Evolutionary conservation across 805 yeast genomes (phyloP).

Genomic region (Citeromyces nyonsensis): DNA sequence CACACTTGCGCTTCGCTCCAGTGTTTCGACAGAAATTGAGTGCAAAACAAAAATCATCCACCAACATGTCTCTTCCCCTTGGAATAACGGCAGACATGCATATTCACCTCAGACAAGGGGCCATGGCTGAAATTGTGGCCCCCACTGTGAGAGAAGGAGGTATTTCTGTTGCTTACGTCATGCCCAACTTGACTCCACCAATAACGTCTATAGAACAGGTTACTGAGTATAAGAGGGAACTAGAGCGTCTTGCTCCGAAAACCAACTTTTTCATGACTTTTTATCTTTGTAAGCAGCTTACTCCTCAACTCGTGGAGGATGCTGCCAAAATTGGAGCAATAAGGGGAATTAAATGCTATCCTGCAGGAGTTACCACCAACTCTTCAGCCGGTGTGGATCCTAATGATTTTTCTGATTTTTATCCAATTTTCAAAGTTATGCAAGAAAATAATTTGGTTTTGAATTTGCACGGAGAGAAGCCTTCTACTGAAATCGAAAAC

Average conservation of each 20-base stretch:
- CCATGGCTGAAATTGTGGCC: slow-evolving; percentile 81
- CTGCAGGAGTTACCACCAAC: slow-evolving; percentile 99
- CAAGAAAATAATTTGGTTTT: slow-evolving; percentile 62
- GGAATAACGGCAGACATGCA: slow-evolving; percentile 86
- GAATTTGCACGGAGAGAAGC: slow-evolving; percentile 93
- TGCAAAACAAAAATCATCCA: too few species aligned
- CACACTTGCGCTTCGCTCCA: background rate
- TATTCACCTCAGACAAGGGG: slow-evolving; percentile 89
- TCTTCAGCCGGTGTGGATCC: slow-evolving; percentile 87
- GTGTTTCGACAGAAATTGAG: background rate
- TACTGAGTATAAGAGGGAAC: slow-evolving; percentile 44
- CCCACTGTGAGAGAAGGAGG: slow-evolving; percentile 92
- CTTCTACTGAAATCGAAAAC: slow-evolving; percentile 24
- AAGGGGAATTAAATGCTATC: slow-evolving; percentile 89
- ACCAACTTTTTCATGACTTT: slow-evolving; percentile 89
- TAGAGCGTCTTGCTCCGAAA: slow-evolving; percentile 56
- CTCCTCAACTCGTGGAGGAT: slow-evolving; percentile 71
- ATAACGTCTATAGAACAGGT: slow-evolving; percentile 64
- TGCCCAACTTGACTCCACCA: slow-evolving; percentile 96
- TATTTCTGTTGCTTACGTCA: slow-evolving; percentile 75
- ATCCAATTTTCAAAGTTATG: slow-evolving; percentile 84
- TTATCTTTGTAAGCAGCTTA: slow-evolving; percentile 61
- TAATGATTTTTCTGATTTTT: slow-evolving; percentile 76
- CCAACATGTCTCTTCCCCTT: slow-evolving; percentile 12
- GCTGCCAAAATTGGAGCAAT: slow-evolving; percentile 62